These are phyloP conservation scores for Pilaira anomala DNA, from an alignment of 192 early-diverging fungal species.

Conservation along the genomic window DNA sequence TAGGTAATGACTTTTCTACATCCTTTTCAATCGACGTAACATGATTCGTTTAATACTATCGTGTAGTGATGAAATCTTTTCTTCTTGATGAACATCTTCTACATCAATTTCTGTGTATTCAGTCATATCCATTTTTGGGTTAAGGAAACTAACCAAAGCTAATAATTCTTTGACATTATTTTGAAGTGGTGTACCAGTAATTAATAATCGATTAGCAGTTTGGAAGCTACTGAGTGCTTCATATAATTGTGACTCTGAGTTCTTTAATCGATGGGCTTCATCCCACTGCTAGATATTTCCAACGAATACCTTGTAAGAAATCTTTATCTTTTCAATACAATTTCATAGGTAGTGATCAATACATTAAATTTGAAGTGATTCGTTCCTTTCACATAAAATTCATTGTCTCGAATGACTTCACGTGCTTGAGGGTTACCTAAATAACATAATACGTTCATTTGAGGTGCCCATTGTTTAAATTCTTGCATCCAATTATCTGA, in stretches of 20 bases:
- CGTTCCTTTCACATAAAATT: slow-evolving; percentile 72
- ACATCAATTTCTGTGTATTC: slow-evolving; percentile 77
- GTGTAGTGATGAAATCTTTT: slow-evolving; percentile 86
- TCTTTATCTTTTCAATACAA: slow-evolving; percentile 90
- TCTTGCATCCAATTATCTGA: slow-evolving; percentile 95
- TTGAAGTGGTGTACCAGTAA: slow-evolving; percentile 99
- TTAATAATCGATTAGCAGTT: slow-evolving; percentile 87
- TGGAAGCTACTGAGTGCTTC: slow-evolving; percentile 85
- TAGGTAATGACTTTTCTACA: slow-evolving; percentile 94
- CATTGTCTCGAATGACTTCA: slow-evolving; percentile 87
- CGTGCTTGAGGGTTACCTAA: slow-evolving; percentile 81
- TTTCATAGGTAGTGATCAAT: slow-evolving; percentile 92
- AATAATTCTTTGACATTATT: slow-evolving; percentile 95
- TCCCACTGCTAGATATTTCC: slow-evolving; percentile 95
- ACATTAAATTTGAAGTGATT: slow-evolving; percentile 83
- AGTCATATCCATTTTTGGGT: slow-evolving; percentile 82
- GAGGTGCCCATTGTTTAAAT: slow-evolving; percentile 92
- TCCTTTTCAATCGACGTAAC: slow-evolving; percentile 97
- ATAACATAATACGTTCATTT: slow-evolving; percentile 89
- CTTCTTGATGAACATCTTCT: slow-evolving; percentile 67
- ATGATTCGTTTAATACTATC: slow-evolving; percentile 81
- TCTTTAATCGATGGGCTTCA: slow-evolving; percentile 98
- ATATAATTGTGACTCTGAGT: slow-evolving; percentile 90
- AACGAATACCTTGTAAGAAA: slow-evolving; percentile 76
- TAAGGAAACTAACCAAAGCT: slow-evolving; percentile 89